Base-by-base conservation (phyloP, 2,329 filamentous ascomycete genomes). In the Lasiodiplodia sp. region DNA sequence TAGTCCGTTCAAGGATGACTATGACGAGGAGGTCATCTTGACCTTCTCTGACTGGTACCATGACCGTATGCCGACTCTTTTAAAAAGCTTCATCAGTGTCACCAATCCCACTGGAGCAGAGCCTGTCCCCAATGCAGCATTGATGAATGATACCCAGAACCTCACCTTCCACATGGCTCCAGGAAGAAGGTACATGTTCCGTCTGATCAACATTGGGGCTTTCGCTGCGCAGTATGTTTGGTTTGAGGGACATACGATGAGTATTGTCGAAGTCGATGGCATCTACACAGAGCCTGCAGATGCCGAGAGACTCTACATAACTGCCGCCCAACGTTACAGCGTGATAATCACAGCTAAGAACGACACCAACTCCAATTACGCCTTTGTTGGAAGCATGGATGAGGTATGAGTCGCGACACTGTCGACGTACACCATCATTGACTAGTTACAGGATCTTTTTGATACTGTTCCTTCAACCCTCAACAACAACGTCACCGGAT, bases 21-120 rank as follows among this genome's bases (percentile, higher is more conserved):
- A 88, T 38, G 83, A 86, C 40, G 85, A 86, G 52, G 91, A 93
- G 70, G 80, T 89, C 38, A 82, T 90, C 0, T 75, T 93, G 21
- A 90, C 91, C 71, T 79, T 93, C n/a, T 89, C 88, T 21, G 91
- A 93, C 73, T 91, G 91, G 83, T 93, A 93, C 69, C 89, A 93
- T 72, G 86, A 90, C 58, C 76, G 81, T 37, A 85, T 85, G 81
- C 78, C 78, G 3, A 75, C 72, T n/a, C 79, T 89, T 0, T 70
- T 80, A 3, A 70, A 73, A 18, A 53, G 52, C 31, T 78, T 80
- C 70, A 83, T 91, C 51, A 84, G 71, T 72, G 77, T 84, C 23
- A 79, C 79, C 58, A 88, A 88, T 68, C 86, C 85, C 0, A 89
- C 81, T 72, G 87, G 81, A 28, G 87, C 88, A 0, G 90, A 92